A percentile compares a stretch with the other conserved stretches of the same genome.
These are phyloP conservation scores for Kodamaea derodonti DNA, from an alignment of 1,139 yeast species.

Conservation along the genomic window DNA sequence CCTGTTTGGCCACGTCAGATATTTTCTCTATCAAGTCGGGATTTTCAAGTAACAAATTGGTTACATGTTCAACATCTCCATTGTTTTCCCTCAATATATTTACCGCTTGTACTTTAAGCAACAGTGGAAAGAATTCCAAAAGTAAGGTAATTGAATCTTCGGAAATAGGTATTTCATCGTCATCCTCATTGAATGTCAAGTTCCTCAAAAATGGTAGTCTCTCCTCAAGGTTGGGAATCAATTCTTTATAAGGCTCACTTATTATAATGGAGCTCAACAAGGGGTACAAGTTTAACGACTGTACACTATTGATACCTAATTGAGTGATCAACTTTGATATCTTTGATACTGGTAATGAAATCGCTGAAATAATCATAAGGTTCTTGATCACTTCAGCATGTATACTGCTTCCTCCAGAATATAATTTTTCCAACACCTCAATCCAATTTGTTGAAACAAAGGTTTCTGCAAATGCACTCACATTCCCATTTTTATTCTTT, in stretches of 20 bases:
- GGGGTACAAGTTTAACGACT: conserved; percentile 45
- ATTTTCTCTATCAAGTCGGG: conserved; percentile 35
- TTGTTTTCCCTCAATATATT: conserved; percentile 45
- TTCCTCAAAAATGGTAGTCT: conserved; percentile 40
- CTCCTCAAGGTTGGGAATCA: conserved; percentile 49
- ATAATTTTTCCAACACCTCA: conserved; percentile 52
- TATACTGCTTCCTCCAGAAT: conserved; percentile 53
- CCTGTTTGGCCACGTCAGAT: not conserved
- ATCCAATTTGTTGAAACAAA: conserved; percentile 58
- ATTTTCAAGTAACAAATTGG: conserved; percentile 59
- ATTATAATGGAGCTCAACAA: conserved; percentile 50
- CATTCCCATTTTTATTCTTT: conserved; percentile 15
- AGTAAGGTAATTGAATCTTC: conserved; percentile 42
- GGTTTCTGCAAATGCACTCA: conserved; percentile 40
- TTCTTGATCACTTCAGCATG: conserved; percentile 44
- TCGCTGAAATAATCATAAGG: conserved; percentile 48
- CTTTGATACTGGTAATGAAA: conserved; percentile 46
- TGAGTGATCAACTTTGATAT: conserved; percentile 40
- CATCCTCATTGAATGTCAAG: conserved; percentile 10
- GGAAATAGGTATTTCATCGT: conserved; percentile 13
- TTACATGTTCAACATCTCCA: conserved; percentile 54
- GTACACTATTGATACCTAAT: conserved; percentile 40
- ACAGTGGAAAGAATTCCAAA: conserved; percentile 57
- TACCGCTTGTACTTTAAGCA: conserved; percentile 42
- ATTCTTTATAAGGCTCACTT: conserved; percentile 37